Evolutionary conservation across 1,284 basidiomycete species (phyloP).

Genomic region (Cutaneotrichosporon daszewskae): DNA sequence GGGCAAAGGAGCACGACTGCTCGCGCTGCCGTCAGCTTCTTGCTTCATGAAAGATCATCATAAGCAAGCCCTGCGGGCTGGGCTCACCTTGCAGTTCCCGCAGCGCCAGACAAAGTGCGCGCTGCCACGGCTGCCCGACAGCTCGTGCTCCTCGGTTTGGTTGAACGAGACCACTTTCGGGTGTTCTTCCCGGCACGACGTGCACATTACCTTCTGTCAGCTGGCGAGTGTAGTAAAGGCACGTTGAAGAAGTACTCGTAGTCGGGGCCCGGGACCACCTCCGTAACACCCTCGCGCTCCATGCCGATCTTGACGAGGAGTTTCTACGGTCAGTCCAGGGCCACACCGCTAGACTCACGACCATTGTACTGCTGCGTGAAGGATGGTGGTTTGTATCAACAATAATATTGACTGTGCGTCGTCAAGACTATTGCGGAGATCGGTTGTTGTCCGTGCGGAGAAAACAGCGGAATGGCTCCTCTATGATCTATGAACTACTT

Average conservation of each 20-base stretch:
- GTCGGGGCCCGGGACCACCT: conserved; percentile 37
- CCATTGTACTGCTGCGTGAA: no score
- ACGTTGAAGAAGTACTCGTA: conserved; percentile 48
- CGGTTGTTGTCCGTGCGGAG: no score
- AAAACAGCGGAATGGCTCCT: no score
- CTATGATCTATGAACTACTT: no score
- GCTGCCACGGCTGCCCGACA: conserved; percentile 42
- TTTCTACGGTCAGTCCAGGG: conserved; percentile 31
- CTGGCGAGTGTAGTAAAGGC: conserved; percentile 6
- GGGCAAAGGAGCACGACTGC: conserved; percentile 44
- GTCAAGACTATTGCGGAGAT: no score
- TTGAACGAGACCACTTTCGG: conserved; percentile 45
- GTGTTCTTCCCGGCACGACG: conserved; percentile 42
- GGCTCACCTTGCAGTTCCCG: conserved; percentile 43
- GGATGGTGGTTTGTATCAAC: no score
- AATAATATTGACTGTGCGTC: no score
- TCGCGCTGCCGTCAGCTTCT: conserved; percentile 35
- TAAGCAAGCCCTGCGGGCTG: no score
- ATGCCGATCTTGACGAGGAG: conserved; percentile 42
- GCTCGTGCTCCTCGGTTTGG: conserved; percentile 38
- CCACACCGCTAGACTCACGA: conserved; percentile 1
- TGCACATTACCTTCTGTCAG: conserved; percentile 37
- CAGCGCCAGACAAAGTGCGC: conserved; percentile 48
- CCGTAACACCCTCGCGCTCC: conserved; percentile 45
- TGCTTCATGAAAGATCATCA: not conserved